A percentile compares a stretch with the other conserved stretches of the same genome.
Evolutionary conservation across 306 rosid species (phyloP).

Genomic region (Medicago lupulina): DNA sequence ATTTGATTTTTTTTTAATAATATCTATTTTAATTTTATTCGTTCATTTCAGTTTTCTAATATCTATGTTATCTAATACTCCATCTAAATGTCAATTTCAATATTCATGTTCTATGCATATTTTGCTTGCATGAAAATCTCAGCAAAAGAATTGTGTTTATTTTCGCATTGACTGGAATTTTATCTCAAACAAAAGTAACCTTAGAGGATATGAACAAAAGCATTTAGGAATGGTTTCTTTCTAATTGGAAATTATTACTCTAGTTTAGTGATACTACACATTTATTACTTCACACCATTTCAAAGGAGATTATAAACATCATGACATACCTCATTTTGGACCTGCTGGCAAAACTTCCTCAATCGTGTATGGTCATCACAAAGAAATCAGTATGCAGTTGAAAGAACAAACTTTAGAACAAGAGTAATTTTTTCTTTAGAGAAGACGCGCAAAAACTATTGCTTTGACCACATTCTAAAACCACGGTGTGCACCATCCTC

Average conservation of each 20-base stretch:
- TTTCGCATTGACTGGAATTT: constrained; percentile 5
- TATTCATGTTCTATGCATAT: neutral
- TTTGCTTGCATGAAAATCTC: neutral
- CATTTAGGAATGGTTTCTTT: constrained; percentile 9
- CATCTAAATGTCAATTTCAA: neutral
- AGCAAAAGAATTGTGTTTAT: neutral
- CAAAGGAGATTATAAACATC: neutral
- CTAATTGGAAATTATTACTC: neutral
- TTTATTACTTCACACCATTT: constrained; percentile 20
- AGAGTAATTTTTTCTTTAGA: constrained; percentile 2
- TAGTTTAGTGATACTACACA: neutral
- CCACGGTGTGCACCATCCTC: neutral
- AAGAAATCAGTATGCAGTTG: neutral
- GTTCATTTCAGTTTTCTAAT: neutral
- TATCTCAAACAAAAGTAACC: neutral
- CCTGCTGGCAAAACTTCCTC: constrained; percentile 31
- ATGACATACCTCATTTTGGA: constrained; percentile 66
- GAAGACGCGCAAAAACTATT: neutral
- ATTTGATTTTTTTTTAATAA: neutral
- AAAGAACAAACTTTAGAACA: neutral
- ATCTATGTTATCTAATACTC: neutral
- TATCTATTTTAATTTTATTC: neutral
- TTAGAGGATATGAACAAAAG: neutral
- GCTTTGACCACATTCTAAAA: neutral
- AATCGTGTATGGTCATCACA: neutral